Percentiles rank a stretch among this genome's conserved stretches.
Conservation (phyloP, 2,329 filamentous ascomycete species). For the Alternaria rosae region DNA sequence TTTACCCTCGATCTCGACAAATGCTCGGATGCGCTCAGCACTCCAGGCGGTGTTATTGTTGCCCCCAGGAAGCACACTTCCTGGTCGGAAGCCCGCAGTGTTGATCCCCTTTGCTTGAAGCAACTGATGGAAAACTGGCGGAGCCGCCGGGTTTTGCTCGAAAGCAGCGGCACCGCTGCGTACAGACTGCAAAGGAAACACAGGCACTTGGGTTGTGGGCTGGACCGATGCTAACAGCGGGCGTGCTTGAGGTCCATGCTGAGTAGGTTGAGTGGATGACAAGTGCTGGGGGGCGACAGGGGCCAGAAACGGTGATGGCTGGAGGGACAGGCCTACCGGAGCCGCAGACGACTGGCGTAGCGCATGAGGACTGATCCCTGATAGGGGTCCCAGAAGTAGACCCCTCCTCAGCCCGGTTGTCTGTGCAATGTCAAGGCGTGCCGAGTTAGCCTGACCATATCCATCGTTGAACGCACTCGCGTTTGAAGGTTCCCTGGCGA, state of each 20-base stretch:
- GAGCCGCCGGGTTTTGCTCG: neutral
- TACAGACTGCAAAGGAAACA: neutral
- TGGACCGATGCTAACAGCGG: neutral
- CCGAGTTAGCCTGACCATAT: neutral
- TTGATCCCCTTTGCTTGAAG: neutral
- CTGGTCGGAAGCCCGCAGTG: neutral
- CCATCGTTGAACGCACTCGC: neutral
- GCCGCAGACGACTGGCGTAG: neutral
- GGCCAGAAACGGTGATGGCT: neutral
- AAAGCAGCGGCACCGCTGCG: neutral
- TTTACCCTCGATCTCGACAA: constrained; percentile 2
- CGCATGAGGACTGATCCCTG: neutral
- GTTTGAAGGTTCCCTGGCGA: neutral
- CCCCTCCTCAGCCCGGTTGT: neutral
- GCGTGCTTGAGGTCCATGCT: neutral
- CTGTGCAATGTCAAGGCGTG: neutral
- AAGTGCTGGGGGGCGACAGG: neutral
- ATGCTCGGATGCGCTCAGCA: constrained; percentile 6
- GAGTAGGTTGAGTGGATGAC: neutral
- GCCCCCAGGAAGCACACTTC: neutral
- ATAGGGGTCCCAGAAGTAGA: neutral
- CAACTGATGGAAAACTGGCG: neutral
- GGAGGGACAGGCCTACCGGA: neutral
- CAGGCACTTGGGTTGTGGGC: neutral
- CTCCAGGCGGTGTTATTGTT: constrained; percentile 5